Evolutionary conservation across 1,139 yeast species (phyloP).

Genomic region (Suhomyces bolitotheri): DNA sequence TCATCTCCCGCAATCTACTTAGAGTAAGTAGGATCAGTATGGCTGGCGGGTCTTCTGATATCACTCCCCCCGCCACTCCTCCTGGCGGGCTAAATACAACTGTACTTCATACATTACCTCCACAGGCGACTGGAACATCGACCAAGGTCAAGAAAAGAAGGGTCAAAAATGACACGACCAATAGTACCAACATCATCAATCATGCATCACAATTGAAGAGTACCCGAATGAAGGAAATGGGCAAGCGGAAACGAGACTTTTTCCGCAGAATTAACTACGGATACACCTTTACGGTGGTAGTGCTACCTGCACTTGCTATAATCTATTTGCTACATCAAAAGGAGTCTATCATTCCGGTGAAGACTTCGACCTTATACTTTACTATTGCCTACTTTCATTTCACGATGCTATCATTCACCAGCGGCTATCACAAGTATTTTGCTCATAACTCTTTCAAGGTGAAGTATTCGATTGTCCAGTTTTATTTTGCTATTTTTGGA

Average conservation of each 20-base stretch:
- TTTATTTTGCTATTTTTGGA: constrained; percentile 53
- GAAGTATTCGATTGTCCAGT: constrained; percentile 34
- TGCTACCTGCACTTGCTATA: constrained; percentile 23
- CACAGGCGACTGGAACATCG: constrained; percentile 3
- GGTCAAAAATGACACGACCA: constrained; percentile 14
- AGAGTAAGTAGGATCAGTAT: neutral
- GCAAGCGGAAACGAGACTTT: constrained; percentile 26
- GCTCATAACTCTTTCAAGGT: constrained; percentile 58
- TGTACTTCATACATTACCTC: neutral
- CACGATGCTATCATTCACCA: constrained; percentile 45
- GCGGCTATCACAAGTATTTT: constrained; percentile 67
- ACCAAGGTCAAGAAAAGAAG: constrained; percentile 25
- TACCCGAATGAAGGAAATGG: constrained; percentile 22
- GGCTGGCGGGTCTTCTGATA: constrained; percentile 3
- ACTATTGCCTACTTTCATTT: constrained; percentile 38
- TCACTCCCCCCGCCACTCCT: constrained; percentile 6
- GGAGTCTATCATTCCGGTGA: constrained; percentile 22
- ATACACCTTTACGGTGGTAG: constrained; percentile 20
- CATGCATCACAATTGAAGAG: constrained; percentile 27
- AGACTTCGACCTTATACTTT: constrained; percentile 32
- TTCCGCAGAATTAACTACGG: constrained; percentile 26
- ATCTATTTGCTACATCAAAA: constrained; percentile 17
- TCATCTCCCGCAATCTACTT: no score
- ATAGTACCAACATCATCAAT: constrained; percentile 18
- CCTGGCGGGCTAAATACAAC: neutral